A percentile compares a stretch with the other conserved stretches of the same genome.
phyloP scores from a whole-genome alignment of 2,329 filamentous ascomycete genomes.

The Tolypocladium tundrense region DNA sequence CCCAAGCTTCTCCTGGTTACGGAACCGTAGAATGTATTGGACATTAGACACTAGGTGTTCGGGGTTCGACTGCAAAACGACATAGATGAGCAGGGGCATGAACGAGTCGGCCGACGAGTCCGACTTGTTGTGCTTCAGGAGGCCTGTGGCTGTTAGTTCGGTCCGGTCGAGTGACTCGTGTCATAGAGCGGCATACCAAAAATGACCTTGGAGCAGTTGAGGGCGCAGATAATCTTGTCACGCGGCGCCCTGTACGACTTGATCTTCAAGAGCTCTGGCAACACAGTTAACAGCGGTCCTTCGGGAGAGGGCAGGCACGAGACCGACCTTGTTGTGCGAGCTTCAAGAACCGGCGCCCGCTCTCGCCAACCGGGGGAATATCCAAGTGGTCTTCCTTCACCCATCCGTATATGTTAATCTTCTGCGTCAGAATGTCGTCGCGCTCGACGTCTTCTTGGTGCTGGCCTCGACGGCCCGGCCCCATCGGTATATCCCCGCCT shows the following conservation, averaged over 20 bases:
- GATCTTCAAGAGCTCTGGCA: slow-evolving; percentile 83
- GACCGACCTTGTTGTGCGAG: slow-evolving; percentile 73
- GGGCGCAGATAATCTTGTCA: slow-evolving; percentile 95
- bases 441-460: slow-evolving; percentile 97
- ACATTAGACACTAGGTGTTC: slow-evolving; percentile 95
- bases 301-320: background rate
- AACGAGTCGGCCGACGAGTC: slow-evolving; percentile 96
- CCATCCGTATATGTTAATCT: slow-evolving; percentile 96
- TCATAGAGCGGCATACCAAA: slow-evolving; percentile 54
- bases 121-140: slow-evolving; percentile 82
- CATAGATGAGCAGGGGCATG: slow-evolving; percentile 88
- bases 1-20: slow-evolving; percentile 92
- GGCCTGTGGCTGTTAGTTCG: slow-evolving; percentile 37
- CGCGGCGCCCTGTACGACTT: slow-evolving; percentile 93
- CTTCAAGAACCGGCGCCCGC: slow-evolving; percentile 76
- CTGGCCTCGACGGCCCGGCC: slow-evolving; percentile 81
- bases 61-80: slow-evolving; percentile 87
- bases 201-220: slow-evolving; percentile 99
- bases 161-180: background rate
- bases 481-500: slow-evolving; percentile 57
- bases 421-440: slow-evolving; percentile 91
- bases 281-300: slow-evolving; percentile 8
- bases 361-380: slow-evolving; percentile 74
- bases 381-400: slow-evolving; percentile 87
- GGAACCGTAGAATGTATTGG: slow-evolving; percentile 93